These are phyloP conservation scores for Polyporus arcularius DNA, from an alignment of 768 basidiomycete genomes.

Conservation along the genomic window DNA sequence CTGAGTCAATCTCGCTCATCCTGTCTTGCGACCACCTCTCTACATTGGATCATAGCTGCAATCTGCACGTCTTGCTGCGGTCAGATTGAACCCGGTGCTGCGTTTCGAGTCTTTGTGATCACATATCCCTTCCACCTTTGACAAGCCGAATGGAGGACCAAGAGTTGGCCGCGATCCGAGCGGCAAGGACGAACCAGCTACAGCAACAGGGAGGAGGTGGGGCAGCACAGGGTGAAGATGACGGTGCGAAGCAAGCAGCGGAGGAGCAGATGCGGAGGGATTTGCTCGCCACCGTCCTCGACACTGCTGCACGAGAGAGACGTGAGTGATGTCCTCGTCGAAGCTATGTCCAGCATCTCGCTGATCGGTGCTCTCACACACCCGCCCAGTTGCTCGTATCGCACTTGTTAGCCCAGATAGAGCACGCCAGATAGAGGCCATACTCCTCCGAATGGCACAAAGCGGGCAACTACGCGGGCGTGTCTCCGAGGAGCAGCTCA, in stretches of 20 bases:
- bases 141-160: constrained; percentile 32
- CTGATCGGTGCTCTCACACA: neutral
- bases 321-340: constrained; percentile 42
- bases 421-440: constrained; percentile 76
- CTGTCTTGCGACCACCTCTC: neutral
- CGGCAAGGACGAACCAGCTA: constrained; percentile 44
- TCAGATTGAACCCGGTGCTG: neutral
- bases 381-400: constrained; percentile 74
- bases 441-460: constrained; percentile 82
- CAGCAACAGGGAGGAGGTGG: constrained; percentile 28
- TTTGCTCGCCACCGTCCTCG: constrained; percentile 76
- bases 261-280: constrained; percentile 80
- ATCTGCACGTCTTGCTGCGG: neutral
- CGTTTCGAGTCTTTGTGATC: neutral
- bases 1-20: constrained; percentile 7
- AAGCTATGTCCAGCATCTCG: neutral
- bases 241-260: constrained; percentile 51
- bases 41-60: neutral
- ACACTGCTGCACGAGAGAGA: constrained; percentile 77
- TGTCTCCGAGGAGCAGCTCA: constrained; percentile 79
- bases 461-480: constrained; percentile 76
- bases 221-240: constrained; percentile 46
- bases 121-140: neutral
- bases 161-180: constrained; percentile 46
- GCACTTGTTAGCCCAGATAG: constrained; percentile 82